A percentile compares a stretch with the other conserved stretches of the same genome.
Conservation (phyloP, 176 grass and related monocot species). For the Otatea glauca region DNA sequence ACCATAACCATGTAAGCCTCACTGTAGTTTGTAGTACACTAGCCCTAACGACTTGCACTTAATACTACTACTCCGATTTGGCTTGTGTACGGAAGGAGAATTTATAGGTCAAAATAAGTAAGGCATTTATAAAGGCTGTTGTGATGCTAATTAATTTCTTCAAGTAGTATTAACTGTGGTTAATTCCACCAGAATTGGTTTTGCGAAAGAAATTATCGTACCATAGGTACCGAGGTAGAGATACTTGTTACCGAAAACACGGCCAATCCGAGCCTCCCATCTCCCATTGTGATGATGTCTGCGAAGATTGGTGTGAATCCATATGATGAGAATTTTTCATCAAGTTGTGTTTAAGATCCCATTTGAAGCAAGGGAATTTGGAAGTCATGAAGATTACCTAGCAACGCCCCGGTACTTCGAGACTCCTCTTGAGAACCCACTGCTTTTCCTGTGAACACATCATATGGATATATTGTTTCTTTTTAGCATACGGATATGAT, state of each 20-base stretch:
- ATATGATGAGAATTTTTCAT: neutral
- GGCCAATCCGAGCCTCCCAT: conserved; percentile 79
- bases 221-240: conserved; percentile 82
- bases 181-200: neutral
- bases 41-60: conserved; percentile 18
- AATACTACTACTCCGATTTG: conserved; percentile 24
- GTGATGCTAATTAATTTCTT: neutral
- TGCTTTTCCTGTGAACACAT: conserved; percentile 74
- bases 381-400: conserved; percentile 37
- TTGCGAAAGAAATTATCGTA: neutral
- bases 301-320: neutral
- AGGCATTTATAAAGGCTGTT: neutral
- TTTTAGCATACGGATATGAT: neutral
- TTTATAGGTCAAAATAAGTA: neutral
- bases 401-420: conserved; percentile 82
- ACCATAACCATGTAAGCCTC: neutral
- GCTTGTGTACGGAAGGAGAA: neutral
- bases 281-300: conserved; percentile 78
- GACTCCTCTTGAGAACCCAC: conserved; percentile 81
- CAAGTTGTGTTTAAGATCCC: neutral
- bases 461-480: neutral
- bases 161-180: neutral
- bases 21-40: neutral
- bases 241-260: conserved; percentile 75
- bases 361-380: neutral